A percentile compares a stretch with the other conserved stretches of the same genome.
phyloP scores from a whole-genome alignment of 495 filamentous ascomycete genomes.

The Cercophora scortea region DNA sequence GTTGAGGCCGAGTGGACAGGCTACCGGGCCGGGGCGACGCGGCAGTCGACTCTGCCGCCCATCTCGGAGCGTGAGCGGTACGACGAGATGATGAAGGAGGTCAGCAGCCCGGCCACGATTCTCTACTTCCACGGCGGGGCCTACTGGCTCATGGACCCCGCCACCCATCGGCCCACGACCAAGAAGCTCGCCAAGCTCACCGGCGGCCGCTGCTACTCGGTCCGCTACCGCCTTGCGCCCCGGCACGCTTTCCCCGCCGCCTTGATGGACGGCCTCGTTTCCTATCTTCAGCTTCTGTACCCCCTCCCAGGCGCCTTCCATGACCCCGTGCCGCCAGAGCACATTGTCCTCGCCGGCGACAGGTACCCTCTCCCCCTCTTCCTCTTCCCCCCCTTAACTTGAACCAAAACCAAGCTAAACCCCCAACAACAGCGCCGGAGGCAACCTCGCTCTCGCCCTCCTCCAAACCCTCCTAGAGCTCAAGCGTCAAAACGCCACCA shows the following conservation, averaged over 20 bases:
- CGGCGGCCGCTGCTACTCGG: conserved; percentile 57
- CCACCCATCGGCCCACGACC: conserved; percentile 46
- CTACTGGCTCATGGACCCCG: conserved; percentile 74
- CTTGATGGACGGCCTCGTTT: conserved; percentile 72
- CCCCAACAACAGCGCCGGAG: conserved; percentile 55
- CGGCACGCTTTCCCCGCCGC: conserved; percentile 78
- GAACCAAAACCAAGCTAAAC: background rate
- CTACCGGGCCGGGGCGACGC: conserved; percentile 50
- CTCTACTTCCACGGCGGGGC: conserved; percentile 89
- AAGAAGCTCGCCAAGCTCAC: conserved; percentile 42
- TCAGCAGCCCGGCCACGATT: conserved; percentile 56
- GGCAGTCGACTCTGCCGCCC: conserved; percentile 44
- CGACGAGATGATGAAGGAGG: conserved; percentile 61
- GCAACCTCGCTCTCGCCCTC: conserved; percentile 64
- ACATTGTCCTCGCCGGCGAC: conserved; percentile 81
- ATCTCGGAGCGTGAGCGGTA: conserved; percentile 67
- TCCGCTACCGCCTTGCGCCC: conserved; percentile 84
- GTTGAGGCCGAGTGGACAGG: conserved; percentile 88
- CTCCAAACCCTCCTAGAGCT: conserved; percentile 69
- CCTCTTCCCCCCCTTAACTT: background rate
- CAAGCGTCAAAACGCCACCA: conserved; percentile 40
- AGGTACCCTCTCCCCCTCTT: conserved; percentile 17
- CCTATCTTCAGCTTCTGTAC: conserved; percentile 77
- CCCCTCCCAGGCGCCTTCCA: conserved; percentile 70
- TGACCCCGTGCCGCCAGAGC: conserved; percentile 53